phyloP scores from a whole-genome alignment of 1,139 yeast genomes.

The Diutina sp. region DNA sequence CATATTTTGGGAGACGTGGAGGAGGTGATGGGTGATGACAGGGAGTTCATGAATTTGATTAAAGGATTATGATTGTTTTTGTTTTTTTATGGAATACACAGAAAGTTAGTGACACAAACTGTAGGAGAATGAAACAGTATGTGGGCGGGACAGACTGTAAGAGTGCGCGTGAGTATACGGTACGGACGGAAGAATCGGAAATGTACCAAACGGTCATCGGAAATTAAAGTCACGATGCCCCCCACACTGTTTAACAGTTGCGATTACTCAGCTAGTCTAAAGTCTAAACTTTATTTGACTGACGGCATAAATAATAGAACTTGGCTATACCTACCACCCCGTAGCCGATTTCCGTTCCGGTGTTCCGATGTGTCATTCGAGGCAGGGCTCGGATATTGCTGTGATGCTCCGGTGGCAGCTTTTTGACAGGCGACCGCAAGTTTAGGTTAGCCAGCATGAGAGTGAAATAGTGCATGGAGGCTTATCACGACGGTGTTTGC shows the following conservation, averaged over 20 bases:
- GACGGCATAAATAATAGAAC: background rate
- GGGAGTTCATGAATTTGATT: conserved; percentile 32
- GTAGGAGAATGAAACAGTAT: background rate
- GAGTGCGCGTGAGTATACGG: background rate
- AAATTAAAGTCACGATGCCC: background rate
- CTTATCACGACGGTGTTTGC: background rate
- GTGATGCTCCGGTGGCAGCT: no score
- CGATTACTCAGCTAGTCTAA: background rate
- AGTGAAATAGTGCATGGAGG: background rate
- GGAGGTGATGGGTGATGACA: conserved; percentile 38
- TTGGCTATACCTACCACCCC: background rate
- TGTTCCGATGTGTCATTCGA: background rate
- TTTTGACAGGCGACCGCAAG: background rate
- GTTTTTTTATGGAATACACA: background rate
- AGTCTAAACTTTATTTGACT: background rate
- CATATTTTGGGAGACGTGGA: conserved; percentile 62
- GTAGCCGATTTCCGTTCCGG: background rate
- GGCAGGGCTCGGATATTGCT: no score
- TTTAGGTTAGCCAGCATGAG: background rate
- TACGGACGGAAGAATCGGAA: background rate
- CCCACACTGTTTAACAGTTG: background rate
- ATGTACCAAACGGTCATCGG: background rate
- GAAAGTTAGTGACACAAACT: background rate
- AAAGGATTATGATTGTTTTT: conserved; percentile 18
- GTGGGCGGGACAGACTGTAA: no score